Base-by-base conservation (phyloP, 2,329 filamentous ascomycete species). In the Tolypocladium amazonense region DNA sequence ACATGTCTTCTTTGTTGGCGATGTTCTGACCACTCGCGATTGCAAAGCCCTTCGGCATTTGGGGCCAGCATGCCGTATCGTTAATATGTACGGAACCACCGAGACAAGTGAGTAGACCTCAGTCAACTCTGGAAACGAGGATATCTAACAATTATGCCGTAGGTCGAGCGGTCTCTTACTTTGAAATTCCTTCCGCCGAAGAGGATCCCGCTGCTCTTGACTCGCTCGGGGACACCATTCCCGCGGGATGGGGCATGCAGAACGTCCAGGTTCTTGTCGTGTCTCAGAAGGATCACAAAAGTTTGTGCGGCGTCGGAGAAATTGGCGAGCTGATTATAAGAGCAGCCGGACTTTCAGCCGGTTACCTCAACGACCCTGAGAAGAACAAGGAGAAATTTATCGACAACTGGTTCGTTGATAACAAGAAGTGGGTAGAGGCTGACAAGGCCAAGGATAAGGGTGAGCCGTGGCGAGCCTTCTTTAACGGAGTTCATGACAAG, bases 221-320 rank as follows among this genome's bases (percentile, higher is more conserved):
- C n/a, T 60, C 59, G 27, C 65, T 82, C 3, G 70, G 69, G 15
- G 89, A 96, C 65, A 87, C 88, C 30, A 87, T 97, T 55, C 91
- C 92, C 4, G 92, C 88, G 25, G 92, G 92, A 14, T 82, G 81
- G 70, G 92, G 93, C 27, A 97, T 97, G 87, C 75, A 89, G 65
- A 85, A 96, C 67, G 92, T 97, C 1, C 92, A 97, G 71, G 79
- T 97, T 39, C 79, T 97, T 1, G 88, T 97, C 3, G 89, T 97
- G 20, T 83, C 90, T 71, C 87, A 86, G 20, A 81, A 85, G 58
- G 78, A 87, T 62, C 72, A 80, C 41, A 87, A 78, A 62, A 86
- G 84, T 66, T 76, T 95, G 23, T 97, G 92, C 71, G 83, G 81
- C 52, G 79, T 94, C 30, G 92, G 92, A 9, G 89, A 96, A 70